Evolutionary conservation across 352 stramenopile species (phyloP), one percentile per base, ranked within the genome.

Genomic region (Phytophthora cryptogea): DNA sequence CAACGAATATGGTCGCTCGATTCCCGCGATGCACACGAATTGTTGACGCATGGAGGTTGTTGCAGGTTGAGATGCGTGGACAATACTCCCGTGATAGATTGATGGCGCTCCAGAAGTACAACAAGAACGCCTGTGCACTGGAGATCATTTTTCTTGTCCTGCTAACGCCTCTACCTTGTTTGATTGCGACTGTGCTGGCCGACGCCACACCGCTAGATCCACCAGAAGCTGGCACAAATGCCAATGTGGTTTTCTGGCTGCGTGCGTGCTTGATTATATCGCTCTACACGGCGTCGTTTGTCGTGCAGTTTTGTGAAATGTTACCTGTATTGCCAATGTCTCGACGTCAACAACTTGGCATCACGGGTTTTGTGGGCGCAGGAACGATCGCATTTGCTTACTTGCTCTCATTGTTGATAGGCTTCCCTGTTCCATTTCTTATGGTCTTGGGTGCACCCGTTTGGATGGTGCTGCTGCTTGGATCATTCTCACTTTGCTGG

Each of bases 381-480:
- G 30, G 54, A 8, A 30, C 46, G 11, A 55, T 63, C 20, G 10
- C 35, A 8, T 56, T 28, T 17, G 28, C 17, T 28, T 58, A 58
- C n/a, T 48, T 16, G 5, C 23, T 68, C 20, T 58, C 36, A 20
- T 31, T 48, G 7, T 2, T 35, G 1, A 55, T 69, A 11, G 61
- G 54, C 1, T 64, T 69, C n/a, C 61, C 60, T 1, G 60, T 66
- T 41, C 59, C 59, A 8, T 57, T 67, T 39, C 35, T 40, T 4
- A 46, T 62, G 59, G 36, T 61, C 7, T 8, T 56, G 14, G 26
- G 33, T 10, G 31, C 50, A 4, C 35, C 52, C 2, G 36, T 61
- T n/a, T 66, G 42, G 50, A 40, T 50, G 10, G 13, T 33, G n/a
- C 11, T 56, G 30, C 30, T 61, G 14, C 31, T 60, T 10, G 33